Percentiles rank a stretch among this genome's conserved stretches.
Conservation (phyloP, 2,329 filamentous ascomycete genomes). For the Colletotrichum caudatum region DNA sequence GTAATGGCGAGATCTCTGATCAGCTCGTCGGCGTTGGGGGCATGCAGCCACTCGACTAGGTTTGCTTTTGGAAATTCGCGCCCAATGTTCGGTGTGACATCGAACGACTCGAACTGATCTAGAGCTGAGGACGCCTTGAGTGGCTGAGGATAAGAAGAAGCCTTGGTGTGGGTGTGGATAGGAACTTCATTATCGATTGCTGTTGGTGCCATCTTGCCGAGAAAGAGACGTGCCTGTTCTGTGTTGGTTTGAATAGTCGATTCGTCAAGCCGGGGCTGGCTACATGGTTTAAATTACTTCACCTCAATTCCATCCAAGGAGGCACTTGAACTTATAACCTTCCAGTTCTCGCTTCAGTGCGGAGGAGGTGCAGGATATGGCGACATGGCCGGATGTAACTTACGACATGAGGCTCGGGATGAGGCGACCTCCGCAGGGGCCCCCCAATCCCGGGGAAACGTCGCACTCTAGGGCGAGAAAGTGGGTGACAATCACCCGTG, state of each 20-base stretch:
- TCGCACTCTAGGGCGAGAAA: constrained; percentile 1
- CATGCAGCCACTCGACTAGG: constrained; percentile 66
- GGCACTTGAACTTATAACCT: constrained; percentile 23
- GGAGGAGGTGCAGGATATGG: background rate
- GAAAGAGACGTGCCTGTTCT: background rate
- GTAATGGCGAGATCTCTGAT: constrained; percentile 72
- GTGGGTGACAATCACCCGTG: background rate
- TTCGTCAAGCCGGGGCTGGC: background rate
- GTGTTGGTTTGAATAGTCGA: background rate
- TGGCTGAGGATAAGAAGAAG: constrained; percentile 40
- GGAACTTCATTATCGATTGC: constrained; percentile 39
- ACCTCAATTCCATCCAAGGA: background rate
- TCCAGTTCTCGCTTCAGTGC: background rate
- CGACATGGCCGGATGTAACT: background rate
- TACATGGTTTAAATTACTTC: background rate
- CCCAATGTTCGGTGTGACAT: constrained; percentile 67
- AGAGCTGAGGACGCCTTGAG: constrained; percentile 54
- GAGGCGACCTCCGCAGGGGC: constrained; percentile 28
- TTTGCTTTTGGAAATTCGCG: constrained; percentile 65
- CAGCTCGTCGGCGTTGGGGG: constrained; percentile 65
- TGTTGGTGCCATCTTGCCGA: constrained; percentile 36
- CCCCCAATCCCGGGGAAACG: background rate
- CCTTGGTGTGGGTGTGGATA: constrained; percentile 31
- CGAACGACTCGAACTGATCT: constrained; percentile 58
- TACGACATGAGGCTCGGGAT: background rate